These are phyloP conservation scores for Mucor velutinosus DNA, from an alignment of 371 early-diverging fungal species.

Conservation along the genomic window DNA sequence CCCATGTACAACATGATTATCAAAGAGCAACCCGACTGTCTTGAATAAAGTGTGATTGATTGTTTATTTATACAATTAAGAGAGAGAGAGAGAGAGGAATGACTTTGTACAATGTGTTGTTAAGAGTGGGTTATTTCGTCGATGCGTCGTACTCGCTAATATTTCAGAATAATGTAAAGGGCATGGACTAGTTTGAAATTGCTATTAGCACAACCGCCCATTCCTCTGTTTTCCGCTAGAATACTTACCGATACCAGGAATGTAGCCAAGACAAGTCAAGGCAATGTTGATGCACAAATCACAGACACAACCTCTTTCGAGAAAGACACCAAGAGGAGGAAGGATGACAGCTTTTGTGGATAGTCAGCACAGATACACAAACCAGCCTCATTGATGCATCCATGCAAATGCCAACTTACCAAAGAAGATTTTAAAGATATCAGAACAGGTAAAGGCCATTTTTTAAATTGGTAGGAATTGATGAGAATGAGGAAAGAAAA, in stretches of 20 bases:
- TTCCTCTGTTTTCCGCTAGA: not conserved
- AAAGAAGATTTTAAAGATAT: constrained; percentile 45
- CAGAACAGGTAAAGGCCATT: constrained; percentile 48
- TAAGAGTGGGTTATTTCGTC: not conserved
- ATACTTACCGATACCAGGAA: constrained; percentile 72
- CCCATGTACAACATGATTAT: constrained; percentile 60
- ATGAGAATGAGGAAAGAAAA: constrained; percentile 4
- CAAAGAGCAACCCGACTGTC: constrained; percentile 59
- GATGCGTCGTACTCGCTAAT: constrained; percentile 5
- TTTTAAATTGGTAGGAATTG: not conserved
- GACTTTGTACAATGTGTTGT: not conserved
- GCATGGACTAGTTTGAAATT: constrained; percentile 29
- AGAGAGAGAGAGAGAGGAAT: not conserved
- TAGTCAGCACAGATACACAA: not conserved
- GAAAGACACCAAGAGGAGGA: constrained; percentile 73
- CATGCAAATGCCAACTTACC: constrained; percentile 19
- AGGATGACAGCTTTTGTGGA: constrained; percentile 19
- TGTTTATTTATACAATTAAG: not conserved
- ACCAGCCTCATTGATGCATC: not conserved
- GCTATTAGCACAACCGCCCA: not conserved
- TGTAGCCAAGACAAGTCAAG: constrained; percentile 76
- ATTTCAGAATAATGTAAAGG: constrained; percentile 38
- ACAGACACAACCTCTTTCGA: constrained; percentile 68
- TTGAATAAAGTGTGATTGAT: constrained; percentile 22
- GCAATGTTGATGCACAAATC: constrained; percentile 81